phyloP scores from a whole-genome alignment of 2,329 filamentous ascomycete genomes.

The Pleomassaria siparia region DNA sequence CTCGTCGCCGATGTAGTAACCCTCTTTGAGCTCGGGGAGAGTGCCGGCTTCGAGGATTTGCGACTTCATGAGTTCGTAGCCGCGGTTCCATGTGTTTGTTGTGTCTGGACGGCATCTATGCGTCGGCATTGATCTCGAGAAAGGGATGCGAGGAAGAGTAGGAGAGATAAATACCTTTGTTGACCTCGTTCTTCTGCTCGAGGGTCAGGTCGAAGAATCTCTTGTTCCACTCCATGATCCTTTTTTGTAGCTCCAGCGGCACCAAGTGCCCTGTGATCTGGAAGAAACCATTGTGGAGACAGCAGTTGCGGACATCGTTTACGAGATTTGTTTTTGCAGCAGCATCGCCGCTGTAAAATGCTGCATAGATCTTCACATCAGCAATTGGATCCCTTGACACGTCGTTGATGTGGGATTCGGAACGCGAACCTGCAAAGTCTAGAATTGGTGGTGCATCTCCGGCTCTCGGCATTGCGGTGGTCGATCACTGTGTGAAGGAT shows the following conservation, averaged over 20 bases:
- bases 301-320: slow-evolving; percentile 31
- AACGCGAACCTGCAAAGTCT: slow-evolving; percentile 27
- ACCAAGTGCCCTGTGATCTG: slow-evolving; percentile 48
- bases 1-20: slow-evolving; percentile 48
- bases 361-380: slow-evolving; percentile 11
- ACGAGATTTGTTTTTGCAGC: slow-evolving; percentile 28
- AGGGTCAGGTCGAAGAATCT: slow-evolving; percentile 45
- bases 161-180: slow-evolving; percentile 35
- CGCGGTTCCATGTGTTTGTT: slow-evolving; percentile 45
- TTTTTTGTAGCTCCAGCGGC: slow-evolving; percentile 40
- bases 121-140: neutral
- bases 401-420: neutral
- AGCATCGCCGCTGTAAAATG: slow-evolving; percentile 29
- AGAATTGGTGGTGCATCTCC: slow-evolving; percentile 28
- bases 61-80: slow-evolving; percentile 47
- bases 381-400: slow-evolving; percentile 3
- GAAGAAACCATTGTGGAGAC: slow-evolving; percentile 48
- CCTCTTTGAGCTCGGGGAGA: slow-evolving; percentile 48
- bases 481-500: too few relatives aligned
- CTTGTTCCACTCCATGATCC: slow-evolving; percentile 43
- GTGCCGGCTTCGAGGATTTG: slow-evolving; percentile 48
- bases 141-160: neutral
- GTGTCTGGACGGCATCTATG: slow-evolving; percentile 21
- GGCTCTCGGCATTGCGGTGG: slow-evolving; percentile 18
- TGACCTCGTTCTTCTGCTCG: slow-evolving; percentile 44